Percentiles rank a stretch among this genome's conserved stretches.
Evolutionary conservation across 2,329 filamentous ascomycete genomes (phyloP).

Genomic region (Phialophora expanda): DNA sequence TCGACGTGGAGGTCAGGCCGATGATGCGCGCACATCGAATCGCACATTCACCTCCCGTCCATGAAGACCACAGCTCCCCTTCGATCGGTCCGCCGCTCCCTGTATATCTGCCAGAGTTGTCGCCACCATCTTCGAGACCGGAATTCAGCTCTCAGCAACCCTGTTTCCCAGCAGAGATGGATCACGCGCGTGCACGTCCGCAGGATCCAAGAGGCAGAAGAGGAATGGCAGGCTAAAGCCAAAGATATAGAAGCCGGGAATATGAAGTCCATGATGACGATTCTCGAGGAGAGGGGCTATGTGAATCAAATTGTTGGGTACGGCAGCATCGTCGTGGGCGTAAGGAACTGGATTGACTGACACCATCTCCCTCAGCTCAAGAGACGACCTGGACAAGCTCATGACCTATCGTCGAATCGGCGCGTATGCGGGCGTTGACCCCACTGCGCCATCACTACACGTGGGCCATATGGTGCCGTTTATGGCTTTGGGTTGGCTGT

Average conservation of each 20-base stretch:
- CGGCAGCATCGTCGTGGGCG: conserved; percentile 23
- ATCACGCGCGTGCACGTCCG: conserved; percentile 48
- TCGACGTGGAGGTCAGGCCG: background rate
- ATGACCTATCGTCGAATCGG: conserved; percentile 54
- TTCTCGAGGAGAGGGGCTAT: conserved; percentile 54
- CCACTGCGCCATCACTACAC: conserved; percentile 57
- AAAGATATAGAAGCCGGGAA: conserved; percentile 52
- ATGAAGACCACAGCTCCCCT: conserved; percentile 22
- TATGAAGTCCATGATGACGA: conserved; percentile 50
- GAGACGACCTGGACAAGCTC: conserved; percentile 50
- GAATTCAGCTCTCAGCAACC: background rate
- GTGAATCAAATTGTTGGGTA: conserved; percentile 56
- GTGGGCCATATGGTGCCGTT: conserved; percentile 58
- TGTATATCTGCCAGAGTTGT: conserved; percentile 30
- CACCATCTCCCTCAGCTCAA: conserved; percentile 43
- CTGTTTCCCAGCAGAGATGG: conserved; percentile 40
- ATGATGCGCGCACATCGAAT: conserved; percentile 1
- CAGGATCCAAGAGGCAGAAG: conserved; percentile 48
- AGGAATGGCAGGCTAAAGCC: conserved; percentile 49
- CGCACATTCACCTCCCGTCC: background rate
- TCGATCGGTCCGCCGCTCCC: conserved; percentile 19
- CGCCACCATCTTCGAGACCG: conserved; percentile 17
- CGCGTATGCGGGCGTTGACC: conserved; percentile 56
- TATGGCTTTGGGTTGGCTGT: conserved; percentile 58
- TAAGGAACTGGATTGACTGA: background rate